Percentiles rank a stretch among this genome's conserved stretches.
Conservation (phyloP, 805 yeast genomes). For the Ogataea dorogensis region DNA sequence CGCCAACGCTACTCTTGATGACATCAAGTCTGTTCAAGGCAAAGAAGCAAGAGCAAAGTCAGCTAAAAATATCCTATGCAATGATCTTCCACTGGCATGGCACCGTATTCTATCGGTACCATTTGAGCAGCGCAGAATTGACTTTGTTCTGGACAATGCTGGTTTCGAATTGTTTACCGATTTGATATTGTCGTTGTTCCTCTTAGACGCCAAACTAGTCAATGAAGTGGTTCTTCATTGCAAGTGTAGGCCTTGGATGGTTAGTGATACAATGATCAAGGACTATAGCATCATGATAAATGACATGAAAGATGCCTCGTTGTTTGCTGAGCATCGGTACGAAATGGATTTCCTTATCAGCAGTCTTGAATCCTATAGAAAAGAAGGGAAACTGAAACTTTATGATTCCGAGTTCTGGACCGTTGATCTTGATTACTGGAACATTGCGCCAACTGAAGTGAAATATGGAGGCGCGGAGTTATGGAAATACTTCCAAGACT, state of each 20-base stretch:
- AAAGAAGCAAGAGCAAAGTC: constrained; percentile 80
- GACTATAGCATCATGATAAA: constrained; percentile 63
- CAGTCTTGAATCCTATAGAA: constrained; percentile 43
- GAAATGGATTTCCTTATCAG: constrained; percentile 50
- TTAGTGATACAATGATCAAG: constrained; percentile 86
- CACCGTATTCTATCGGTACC: constrained; percentile 34
- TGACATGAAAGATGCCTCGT: constrained; percentile 50
- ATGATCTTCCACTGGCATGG: constrained; percentile 77
- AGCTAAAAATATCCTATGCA: constrained; percentile 71
- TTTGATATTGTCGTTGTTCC: constrained; percentile 58
- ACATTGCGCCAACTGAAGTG: constrained; percentile 49
- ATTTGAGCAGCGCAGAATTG: constrained; percentile 52
- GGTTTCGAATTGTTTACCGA: constrained; percentile 97
- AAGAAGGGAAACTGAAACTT: constrained; percentile 47
- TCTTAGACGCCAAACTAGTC: constrained; percentile 69
- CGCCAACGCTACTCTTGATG: constrained; percentile 86
- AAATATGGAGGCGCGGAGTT: constrained; percentile 59
- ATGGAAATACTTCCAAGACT: constrained; percentile 57
- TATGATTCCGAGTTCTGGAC: constrained; percentile 86
- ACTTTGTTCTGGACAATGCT: constrained; percentile 85
- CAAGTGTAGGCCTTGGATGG: constrained; percentile 95
- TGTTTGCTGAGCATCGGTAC: constrained; percentile 49
- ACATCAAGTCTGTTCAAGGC: constrained; percentile 88
- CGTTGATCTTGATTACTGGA: constrained; percentile 70
- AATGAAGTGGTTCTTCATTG: constrained; percentile 74